Evolutionary conservation across 768 basidiomycete species (phyloP).

Genomic region (Austroboletus festivus): DNA sequence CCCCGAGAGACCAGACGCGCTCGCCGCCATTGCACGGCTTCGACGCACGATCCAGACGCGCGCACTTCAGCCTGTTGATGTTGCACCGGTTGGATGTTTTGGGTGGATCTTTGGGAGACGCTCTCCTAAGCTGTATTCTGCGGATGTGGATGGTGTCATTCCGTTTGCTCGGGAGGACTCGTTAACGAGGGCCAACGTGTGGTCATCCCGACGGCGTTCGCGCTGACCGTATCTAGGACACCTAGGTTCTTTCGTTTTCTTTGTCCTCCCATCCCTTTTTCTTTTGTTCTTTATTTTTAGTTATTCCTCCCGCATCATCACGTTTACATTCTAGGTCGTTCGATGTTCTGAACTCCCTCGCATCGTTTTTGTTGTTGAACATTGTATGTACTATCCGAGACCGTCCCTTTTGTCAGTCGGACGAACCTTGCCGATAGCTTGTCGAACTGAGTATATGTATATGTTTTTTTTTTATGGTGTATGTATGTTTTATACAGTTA

Average conservation of each 20-base stretch:
- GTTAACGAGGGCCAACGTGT: slow-evolving; percentile 14
- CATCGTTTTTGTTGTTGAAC: neutral
- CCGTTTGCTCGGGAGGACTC: slow-evolving; percentile 10
- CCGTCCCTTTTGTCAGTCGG: too few relatives aligned
- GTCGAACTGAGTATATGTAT: too few relatives aligned
- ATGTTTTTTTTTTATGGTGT: too few relatives aligned
- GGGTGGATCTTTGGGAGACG: slow-evolving; percentile 14
- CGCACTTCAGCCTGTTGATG: slow-evolving; percentile 22
- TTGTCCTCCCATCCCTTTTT: neutral
- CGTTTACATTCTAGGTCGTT: too few relatives aligned
- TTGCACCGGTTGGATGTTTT: slow-evolving; percentile 19
- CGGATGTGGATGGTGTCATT: neutral
- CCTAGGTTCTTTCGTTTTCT: neutral
- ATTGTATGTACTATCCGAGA: too few relatives aligned
- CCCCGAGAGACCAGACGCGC: neutral
- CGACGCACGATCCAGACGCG: slow-evolving; percentile 20
- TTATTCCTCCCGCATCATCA: neutral
- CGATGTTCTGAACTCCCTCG: neutral
- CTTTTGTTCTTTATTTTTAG: neutral
- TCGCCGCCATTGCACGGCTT: slow-evolving; percentile 6
- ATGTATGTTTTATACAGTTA: too few relatives aligned
- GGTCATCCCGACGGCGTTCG: slow-evolving; percentile 11
- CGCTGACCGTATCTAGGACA: neutral
- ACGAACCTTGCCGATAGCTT: too few relatives aligned
- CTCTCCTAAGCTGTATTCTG: slow-evolving; percentile 1